These are phyloP conservation scores for Tilletiaria anomala DNA, from an alignment of 1,284 basidiomycete species.

Conservation along the genomic window DNA sequence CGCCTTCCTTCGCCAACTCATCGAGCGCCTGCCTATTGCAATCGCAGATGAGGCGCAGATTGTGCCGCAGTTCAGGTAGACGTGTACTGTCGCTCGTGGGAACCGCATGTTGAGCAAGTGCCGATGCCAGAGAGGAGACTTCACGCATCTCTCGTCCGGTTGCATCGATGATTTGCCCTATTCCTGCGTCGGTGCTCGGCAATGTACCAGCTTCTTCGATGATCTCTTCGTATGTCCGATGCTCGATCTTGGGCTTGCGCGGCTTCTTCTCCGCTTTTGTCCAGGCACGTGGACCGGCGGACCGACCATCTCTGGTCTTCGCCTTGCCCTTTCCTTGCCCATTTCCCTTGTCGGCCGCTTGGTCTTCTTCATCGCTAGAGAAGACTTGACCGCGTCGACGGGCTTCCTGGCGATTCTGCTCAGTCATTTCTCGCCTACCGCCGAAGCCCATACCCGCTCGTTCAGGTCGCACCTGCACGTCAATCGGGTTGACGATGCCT, in stretches of 20 bases:
- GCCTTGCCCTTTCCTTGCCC: conserved; percentile 2
- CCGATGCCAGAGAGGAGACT: conserved; percentile 8
- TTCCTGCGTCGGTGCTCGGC: conserved; percentile 1
- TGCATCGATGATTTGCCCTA: conserved; percentile 31
- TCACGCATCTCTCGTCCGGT: conserved; percentile 14
- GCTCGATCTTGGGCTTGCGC: conserved; percentile 23
- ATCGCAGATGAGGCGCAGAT: conserved; percentile 71
- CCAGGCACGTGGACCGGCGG: conserved; percentile 9
- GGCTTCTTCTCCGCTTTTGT: conserved; percentile 16
- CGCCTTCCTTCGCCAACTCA: conserved; percentile 75
- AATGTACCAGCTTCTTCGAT: conserved; percentile 18
- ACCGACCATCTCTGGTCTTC: not conserved
- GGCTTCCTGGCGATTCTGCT: conserved; percentile 25
- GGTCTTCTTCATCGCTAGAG: conserved; percentile 30
- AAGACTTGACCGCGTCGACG: conserved; percentile 13
- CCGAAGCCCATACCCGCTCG: conserved; percentile 35
- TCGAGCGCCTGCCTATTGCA: conserved; percentile 67
- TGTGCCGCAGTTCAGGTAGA: conserved; percentile 77
- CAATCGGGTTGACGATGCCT: conserved; percentile 35
- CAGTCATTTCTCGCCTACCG: conserved; percentile 32
- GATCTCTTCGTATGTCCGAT: conserved; percentile 37
- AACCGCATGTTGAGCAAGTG: conserved; percentile 6
- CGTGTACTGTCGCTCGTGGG: conserved; percentile 64
- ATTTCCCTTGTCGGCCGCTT: conserved; percentile 44
- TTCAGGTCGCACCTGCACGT: conserved; percentile 33